These are phyloP conservation scores for Lodderomyces jiufengensis DNA, from an alignment of 1,139 yeast genomes.

Conservation along the genomic window DNA sequence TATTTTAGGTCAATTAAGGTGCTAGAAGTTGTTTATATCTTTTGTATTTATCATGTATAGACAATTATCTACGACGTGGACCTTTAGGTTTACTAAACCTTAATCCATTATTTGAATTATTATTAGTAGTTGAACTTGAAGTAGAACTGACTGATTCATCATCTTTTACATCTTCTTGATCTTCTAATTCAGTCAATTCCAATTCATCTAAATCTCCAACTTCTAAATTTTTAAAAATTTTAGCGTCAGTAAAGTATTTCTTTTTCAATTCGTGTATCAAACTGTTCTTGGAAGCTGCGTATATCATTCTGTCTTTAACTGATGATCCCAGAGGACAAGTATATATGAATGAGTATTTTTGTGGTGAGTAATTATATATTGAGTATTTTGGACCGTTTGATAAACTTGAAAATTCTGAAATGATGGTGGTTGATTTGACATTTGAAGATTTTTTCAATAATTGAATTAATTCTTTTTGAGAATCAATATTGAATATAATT, in stretches of 20 bases:
- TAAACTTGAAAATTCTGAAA: slow-evolving; percentile 17
- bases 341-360: slow-evolving; percentile 58
- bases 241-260: slow-evolving; percentile 20
- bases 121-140: slow-evolving; percentile 11
- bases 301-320: slow-evolving; percentile 88
- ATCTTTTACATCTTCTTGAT: slow-evolving; percentile 10
- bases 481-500: slow-evolving; percentile 32
- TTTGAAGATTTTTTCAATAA: slow-evolving; percentile 13
- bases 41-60: not conserved
- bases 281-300: slow-evolving; percentile 79
- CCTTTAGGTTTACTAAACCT: slow-evolving; percentile 55
- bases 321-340: slow-evolving; percentile 89
- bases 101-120: slow-evolving; percentile 15
- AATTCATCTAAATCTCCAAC: slow-evolving; percentile 69
- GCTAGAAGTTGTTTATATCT: too few relatives aligned
- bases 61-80: slow-evolving; percentile 50
- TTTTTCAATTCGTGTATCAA: slow-evolving; percentile 50
- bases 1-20: too few relatives aligned
- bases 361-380: slow-evolving; percentile 40
- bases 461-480: slow-evolving; percentile 24
- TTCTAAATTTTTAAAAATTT: slow-evolving; percentile 46
- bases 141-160: slow-evolving; percentile 10
- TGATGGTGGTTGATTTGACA: slow-evolving; percentile 12
- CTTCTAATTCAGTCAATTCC: slow-evolving; percentile 38
- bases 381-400: slow-evolving; percentile 48